Evolutionary conservation across 768 basidiomycete species (phyloP).

Genomic region (Lepiota brunneoincarnata): DNA sequence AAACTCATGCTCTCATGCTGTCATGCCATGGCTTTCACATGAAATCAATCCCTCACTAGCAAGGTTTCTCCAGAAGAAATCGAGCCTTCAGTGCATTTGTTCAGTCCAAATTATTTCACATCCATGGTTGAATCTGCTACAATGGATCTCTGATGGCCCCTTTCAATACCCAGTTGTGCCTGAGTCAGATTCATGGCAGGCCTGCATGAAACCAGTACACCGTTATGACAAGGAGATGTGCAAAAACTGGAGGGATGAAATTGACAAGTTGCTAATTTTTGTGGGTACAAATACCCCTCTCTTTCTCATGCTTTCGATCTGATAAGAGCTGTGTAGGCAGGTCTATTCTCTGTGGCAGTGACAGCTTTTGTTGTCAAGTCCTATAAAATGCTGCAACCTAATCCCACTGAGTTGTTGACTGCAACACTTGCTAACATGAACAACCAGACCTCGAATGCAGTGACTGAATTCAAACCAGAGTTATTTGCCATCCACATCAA

Average conservation of each 20-base stretch:
- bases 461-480: neutral
- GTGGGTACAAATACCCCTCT: neutral
- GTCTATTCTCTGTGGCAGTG: constrained; percentile 24
- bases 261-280: constrained; percentile 14
- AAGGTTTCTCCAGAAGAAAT: constrained; percentile 1
- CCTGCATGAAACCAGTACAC: constrained; percentile 4
- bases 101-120: neutral
- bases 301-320: neutral
- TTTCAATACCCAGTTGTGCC: neutral
- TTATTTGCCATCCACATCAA: constrained; percentile 12
- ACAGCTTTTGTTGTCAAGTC: constrained; percentile 24
- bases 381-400: constrained; percentile 19
- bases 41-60: constrained; percentile 1
- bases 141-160: neutral
- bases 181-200: constrained; percentile 2
- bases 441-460: neutral
- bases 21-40: neutral
- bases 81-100: constrained; percentile 1
- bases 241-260: constrained; percentile 13
- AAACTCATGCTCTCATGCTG: no score
- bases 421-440: constrained; percentile 15
- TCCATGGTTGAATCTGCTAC: neutral
- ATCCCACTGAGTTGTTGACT: constrained; percentile 15
- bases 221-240: constrained; percentile 11
- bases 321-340: constrained; percentile 16